These are phyloP conservation scores for Abrus pulchellus DNA, from an alignment of 306 rosid genomes.

Conservation along the genomic window DNA sequence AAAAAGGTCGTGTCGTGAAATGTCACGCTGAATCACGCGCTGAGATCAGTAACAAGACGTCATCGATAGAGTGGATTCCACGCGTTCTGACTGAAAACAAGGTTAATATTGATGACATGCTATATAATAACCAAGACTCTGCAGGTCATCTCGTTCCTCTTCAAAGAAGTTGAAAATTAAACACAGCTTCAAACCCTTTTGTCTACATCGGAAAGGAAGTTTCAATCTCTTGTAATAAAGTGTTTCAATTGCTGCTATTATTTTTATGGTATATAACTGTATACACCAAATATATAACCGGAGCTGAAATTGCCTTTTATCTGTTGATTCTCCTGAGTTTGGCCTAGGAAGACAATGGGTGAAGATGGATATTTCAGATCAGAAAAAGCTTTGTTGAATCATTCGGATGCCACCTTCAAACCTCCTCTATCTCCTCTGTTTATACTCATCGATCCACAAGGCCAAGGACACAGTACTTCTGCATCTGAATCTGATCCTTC, in stretches of 20 bases:
- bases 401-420: constrained; percentile 27
- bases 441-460: constrained; percentile 15
- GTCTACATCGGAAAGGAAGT: neutral
- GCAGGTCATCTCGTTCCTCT: neutral
- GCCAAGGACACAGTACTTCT: neutral
- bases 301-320: too few relatives aligned
- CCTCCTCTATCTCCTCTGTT: constrained; percentile 22
- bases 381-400: constrained; percentile 21
- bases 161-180: neutral
- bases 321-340: too few relatives aligned
- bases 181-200: neutral
- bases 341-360: constrained; percentile 39
- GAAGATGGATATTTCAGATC: neutral
- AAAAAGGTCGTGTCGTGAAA: too few relatives aligned
- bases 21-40: too few relatives aligned
- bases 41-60: constrained; percentile 46
- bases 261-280: too few relatives aligned
- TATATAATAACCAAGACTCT: too few relatives aligned
- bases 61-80: constrained; percentile 7
- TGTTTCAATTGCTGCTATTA: neutral
- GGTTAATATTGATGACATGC: too few relatives aligned
- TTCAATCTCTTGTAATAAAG: neutral
- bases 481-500: neutral
- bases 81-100: neutral
- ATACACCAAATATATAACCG: too few relatives aligned